Base-by-base conservation (phyloP, 2,329 filamentous ascomycete genomes). In the Drechslera avenae region DNA sequence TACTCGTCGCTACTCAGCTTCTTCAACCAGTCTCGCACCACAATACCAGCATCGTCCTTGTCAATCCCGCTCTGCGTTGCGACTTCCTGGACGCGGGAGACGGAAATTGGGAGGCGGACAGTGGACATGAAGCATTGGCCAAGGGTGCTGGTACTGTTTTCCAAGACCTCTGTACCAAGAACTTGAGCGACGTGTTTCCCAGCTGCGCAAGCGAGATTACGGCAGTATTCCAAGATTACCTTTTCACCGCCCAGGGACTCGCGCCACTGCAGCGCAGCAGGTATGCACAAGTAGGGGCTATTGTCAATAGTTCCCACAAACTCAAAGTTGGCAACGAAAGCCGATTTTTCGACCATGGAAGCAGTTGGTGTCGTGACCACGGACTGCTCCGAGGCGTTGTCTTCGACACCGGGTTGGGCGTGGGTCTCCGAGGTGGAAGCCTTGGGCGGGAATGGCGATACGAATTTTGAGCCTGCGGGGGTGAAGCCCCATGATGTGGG, bases 401-500 rank as follows among this genome's bases (percentile, higher is more conserved):
- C 34, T 9, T 50, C 40, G 7, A 31, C 13, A 10, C 40, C 40
- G 0, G 40, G 30, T 12, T 45, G 35, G 8, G 44, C 13, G 6
- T 42, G 66, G 34, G 51, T 10, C 39, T 46, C 17, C 18, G 23
- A 16, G 14, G 21, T 7, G 4, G 21, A 23, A 23, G 30, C 12
- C 13, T 23, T 40, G 10, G 14, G 37, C 70, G 2, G 77, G 74
- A 18, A 81, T 50, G 21, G 78, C 73, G 73, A 76, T 21, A 67
- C 60, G 37, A 69, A 46, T n/a, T 44, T 46, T 5, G 21, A 12
- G 43, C 52, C 30, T 35, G 43, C 42, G 0, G 89, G 80, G 0
- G 82, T 67, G 71, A 90, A 96, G 0, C 90, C 89, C 70, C 92
- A 89, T 32, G 87, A 91, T 0, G 91, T 96, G 0, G 91, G 89